Conservation (phyloP, 306 rosid genomes). For the Hylodesmum podocarpum region DNA sequence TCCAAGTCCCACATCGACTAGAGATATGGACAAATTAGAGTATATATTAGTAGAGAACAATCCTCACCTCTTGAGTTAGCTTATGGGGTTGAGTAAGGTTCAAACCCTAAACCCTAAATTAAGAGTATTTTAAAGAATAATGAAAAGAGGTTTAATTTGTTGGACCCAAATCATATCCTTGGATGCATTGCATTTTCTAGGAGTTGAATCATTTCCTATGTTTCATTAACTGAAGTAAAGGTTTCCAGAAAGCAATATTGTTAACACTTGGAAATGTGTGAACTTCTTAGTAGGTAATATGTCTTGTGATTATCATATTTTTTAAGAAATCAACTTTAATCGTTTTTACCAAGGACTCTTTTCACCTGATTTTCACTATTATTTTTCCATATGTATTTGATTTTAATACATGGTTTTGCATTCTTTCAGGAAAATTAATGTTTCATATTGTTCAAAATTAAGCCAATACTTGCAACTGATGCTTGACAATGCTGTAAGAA, state of each 20-base stretch:
- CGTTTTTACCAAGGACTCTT: slow-evolving; percentile 3
- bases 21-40: no score
- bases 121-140: background rate
- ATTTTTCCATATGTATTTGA: background rate
- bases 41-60: no score
- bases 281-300: background rate
- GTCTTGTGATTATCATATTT: background rate
- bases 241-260: background rate
- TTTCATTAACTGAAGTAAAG: background rate
- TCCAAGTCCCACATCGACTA: no score
- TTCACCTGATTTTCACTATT: slow-evolving; percentile 13
- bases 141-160: background rate
- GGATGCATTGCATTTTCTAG: background rate
- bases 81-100: no score
- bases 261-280: background rate
- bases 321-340: background rate
- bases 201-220: background rate
- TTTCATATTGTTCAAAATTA: slow-evolving; percentile 55
- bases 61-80: no score
- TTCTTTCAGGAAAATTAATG: slow-evolving; percentile 58
- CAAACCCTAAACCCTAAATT: no score
- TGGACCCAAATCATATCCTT: background rate
- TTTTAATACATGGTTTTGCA: slow-evolving; percentile 18
- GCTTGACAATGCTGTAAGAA: slow-evolving; percentile 54
- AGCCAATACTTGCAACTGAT: slow-evolving; percentile 52